A percentile compares a stretch with the other conserved stretches of the same genome.
Conservation (phyloP, 345 rosid species). For the Adansonia digitata region DNA sequence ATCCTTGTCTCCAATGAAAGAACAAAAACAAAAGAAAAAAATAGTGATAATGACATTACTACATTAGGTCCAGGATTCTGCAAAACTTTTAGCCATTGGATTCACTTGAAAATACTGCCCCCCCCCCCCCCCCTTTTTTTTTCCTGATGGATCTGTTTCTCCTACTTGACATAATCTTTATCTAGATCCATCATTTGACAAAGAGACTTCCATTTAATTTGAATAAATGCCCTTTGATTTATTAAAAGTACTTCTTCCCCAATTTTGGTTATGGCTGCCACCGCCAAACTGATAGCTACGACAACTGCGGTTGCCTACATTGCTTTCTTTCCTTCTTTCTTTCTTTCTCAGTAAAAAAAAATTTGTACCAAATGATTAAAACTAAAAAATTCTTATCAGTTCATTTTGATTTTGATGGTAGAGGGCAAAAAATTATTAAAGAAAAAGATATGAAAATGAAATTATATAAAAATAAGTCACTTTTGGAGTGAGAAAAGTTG, state of each 20-base stretch:
- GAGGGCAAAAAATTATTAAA: no score
- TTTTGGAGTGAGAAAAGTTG: conserved; percentile 2
- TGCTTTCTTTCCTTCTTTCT: no score
- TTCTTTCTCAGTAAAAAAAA: background rate
- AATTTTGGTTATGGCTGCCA: background rate
- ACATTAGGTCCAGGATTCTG: conserved; percentile 18
- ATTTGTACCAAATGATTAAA: background rate
- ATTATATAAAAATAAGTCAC: background rate
- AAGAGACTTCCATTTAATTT: conserved; percentile 22
- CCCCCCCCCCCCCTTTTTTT: no score
- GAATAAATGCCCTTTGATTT: conserved; percentile 33
- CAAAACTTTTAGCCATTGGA: conserved; percentile 20
- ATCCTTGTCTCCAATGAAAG: conserved; percentile 16
- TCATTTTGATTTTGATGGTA: no score
- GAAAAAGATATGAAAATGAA: background rate
- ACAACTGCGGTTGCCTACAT: no score
- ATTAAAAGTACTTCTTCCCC: background rate
- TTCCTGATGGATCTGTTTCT: conserved; percentile 29
- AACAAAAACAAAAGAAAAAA: conserved; percentile 6
- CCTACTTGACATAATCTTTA: conserved; percentile 31
- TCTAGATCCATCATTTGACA: conserved; percentile 36
- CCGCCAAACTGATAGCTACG: background rate
- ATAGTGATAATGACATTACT: conserved; percentile 29
- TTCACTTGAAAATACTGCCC: background rate
- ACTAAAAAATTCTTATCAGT: background rate